Conservation (phyloP, 1,139 yeast species). For the Scheffersomyces illinoinensis region DNA sequence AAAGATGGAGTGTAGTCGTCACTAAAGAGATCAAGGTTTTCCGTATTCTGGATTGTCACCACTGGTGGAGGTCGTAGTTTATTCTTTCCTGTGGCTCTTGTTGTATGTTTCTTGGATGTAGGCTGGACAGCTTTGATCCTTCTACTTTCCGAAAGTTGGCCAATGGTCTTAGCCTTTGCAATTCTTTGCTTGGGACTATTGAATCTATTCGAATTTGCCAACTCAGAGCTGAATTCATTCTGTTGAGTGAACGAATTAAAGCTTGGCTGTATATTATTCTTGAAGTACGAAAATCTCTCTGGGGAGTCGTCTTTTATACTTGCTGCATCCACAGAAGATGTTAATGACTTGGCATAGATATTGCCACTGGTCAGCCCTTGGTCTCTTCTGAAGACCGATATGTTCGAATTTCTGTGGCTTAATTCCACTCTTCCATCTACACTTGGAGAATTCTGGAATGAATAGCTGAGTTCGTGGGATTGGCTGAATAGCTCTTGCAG, state of each 20-base stretch:
- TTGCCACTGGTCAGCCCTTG: slow-evolving; percentile 9
- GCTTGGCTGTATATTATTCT: slow-evolving; percentile 9
- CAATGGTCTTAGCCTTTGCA: background rate
- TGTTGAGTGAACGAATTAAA: slow-evolving; percentile 3
- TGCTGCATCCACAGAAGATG: slow-evolving; percentile 28
- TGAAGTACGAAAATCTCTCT: slow-evolving; percentile 17
- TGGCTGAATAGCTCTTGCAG: slow-evolving; percentile 2
- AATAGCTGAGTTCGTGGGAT: slow-evolving; percentile 5
- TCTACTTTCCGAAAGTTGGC: background rate
- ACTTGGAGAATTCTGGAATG: slow-evolving; percentile 11
- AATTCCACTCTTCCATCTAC: slow-evolving; percentile 7
- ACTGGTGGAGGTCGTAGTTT: slow-evolving; percentile 31
- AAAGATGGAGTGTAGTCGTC: slow-evolving; percentile 46
- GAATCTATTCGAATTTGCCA: background rate
- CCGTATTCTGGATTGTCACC: slow-evolving; percentile 54
- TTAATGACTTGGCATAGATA: slow-evolving; percentile 19
- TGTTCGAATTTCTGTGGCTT: slow-evolving; percentile 17
- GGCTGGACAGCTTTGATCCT: background rate
- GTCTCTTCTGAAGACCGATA: slow-evolving; percentile 24
- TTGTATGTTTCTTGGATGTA: background rate
- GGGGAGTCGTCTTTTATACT: slow-evolving; percentile 31
- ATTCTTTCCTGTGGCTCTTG: slow-evolving; percentile 14
- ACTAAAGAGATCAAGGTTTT: slow-evolving; percentile 55
- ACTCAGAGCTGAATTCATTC: slow-evolving; percentile 1
- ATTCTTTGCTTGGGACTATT: background rate